Conservation (phyloP, 306 rosid genomes). For the Trifolium pratense region DNA sequence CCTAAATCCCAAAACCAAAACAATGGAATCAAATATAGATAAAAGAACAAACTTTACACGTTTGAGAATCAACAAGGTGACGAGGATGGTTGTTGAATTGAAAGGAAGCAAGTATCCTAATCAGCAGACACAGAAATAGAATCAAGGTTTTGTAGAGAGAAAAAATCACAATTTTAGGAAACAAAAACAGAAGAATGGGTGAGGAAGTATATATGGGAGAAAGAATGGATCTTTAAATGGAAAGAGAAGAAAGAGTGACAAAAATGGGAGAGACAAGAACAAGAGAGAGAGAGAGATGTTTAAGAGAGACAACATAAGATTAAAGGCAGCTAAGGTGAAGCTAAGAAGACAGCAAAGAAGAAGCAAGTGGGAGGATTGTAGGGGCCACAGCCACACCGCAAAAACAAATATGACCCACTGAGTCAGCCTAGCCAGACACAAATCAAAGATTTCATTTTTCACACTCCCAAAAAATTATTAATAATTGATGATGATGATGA, state of each 20-base stretch:
- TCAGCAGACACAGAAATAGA: constrained; percentile 39
- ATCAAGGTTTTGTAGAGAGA: constrained; percentile 7
- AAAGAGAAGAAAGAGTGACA: constrained; percentile 15
- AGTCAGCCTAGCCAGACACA: constrained; percentile 41
- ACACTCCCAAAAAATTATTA: constrained; percentile 50
- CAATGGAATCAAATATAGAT: constrained; percentile 49
- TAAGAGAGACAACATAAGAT: constrained; percentile 36
- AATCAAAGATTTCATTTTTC: constrained; percentile 50
- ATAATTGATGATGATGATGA: constrained; percentile 41
- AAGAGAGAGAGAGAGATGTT: constrained; percentile 25
- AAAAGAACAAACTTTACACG: constrained; percentile 41
- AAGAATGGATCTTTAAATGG: constrained; percentile 57
- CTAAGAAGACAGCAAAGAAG: constrained; percentile 59
- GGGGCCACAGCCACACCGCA: constrained; percentile 62
- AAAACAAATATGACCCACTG: constrained; percentile 70
- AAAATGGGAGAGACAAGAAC: constrained; percentile 44
- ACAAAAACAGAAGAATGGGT: constrained; percentile 40
- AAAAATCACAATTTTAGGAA: constrained; percentile 52
- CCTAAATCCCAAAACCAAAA: constrained; percentile 44
- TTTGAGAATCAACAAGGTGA: constrained; percentile 39
- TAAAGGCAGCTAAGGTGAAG: constrained; percentile 55
- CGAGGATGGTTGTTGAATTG: constrained; percentile 58
- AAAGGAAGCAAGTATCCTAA: constrained; percentile 42
- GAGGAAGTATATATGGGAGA: constrained; percentile 42
- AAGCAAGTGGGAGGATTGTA: constrained; percentile 77